Percentiles rank a stretch among this genome's conserved stretches.
Evolutionary conservation across 345 rosid genomes (phyloP).

Genomic region (Adansonia digitata): DNA sequence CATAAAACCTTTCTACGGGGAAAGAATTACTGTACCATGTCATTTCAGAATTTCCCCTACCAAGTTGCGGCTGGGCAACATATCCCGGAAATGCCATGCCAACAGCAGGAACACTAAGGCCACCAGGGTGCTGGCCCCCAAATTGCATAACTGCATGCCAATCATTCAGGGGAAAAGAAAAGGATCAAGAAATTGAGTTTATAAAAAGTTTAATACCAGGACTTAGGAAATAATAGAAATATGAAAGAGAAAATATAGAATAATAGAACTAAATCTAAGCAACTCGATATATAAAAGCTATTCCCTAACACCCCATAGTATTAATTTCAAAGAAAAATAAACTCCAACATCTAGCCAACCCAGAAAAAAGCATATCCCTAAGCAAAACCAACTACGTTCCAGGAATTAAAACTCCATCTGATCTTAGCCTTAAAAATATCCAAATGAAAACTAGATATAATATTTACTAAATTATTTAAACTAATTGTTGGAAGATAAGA

Average conservation of each 20-base stretch:
- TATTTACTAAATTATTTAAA: not conserved
- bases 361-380: not conserved
- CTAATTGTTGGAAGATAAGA: not conserved
- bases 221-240: not conserved
- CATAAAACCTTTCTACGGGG: not conserved
- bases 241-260: not conserved
- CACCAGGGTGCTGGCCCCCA: conserved; percentile 85
- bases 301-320: not conserved
- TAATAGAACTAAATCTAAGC: not conserved
- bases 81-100: conserved; percentile 98
- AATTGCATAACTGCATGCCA: conserved; percentile 75
- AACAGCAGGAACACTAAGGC: conserved; percentile 77
- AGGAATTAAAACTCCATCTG: not conserved
- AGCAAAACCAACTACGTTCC: not conserved
- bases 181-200: not conserved
- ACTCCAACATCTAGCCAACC: not conserved
- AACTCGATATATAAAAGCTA: not conserved
- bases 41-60: conserved; percentile 89
- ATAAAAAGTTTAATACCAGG: not conserved
- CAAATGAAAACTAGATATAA: not conserved
- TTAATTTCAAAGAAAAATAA: not conserved
- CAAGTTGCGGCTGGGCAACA: conserved; percentile 77
- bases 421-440: not conserved
- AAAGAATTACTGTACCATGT: conserved; percentile 59
- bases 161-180: conserved; percentile 9